Conservation (phyloP, 208 protist species). For the Leishmania tropica region DNA sequence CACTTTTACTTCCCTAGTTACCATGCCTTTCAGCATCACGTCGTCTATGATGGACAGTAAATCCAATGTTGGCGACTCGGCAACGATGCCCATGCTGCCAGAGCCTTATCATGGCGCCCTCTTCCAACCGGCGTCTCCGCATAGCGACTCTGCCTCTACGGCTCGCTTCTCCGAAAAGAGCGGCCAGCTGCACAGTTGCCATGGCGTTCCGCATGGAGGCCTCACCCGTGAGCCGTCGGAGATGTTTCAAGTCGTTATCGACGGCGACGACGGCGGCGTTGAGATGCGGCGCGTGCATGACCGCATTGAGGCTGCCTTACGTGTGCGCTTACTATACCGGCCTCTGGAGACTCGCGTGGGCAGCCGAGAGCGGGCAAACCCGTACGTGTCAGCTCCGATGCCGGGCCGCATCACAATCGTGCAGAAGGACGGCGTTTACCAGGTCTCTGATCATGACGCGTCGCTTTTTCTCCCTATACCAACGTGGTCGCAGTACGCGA, state of each 20-base stretch:
- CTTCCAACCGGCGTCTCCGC: background rate
- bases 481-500: constrained; percentile 67
- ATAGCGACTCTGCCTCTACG: background rate
- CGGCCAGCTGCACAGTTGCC: background rate
- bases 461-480: constrained; percentile 39
- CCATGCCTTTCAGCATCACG: background rate
- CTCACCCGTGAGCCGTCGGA: constrained; percentile 38
- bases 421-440: constrained; percentile 67
- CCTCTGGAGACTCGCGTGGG: constrained; percentile 9
- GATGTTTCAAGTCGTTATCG: constrained; percentile 90
- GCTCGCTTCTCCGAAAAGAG: background rate
- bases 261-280: constrained; percentile 90
- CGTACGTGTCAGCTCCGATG: constrained; percentile 24
- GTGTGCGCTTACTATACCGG: constrained; percentile 67
- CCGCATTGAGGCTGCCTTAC: constrained; percentile 74
- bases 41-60: constrained; percentile 1
- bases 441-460: constrained; percentile 59
- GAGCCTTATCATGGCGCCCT: background rate
- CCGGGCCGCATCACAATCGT: constrained; percentile 47
- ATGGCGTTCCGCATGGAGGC: background rate
- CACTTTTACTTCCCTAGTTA: background rate
- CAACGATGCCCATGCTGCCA: background rate
- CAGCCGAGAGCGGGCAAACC: constrained; percentile 15
- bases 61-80: background rate
- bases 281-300: constrained; percentile 86